A percentile compares a stretch with the other conserved stretches of the same genome.
phyloP scores from a whole-genome alignment of 2,329 filamentous ascomycete species.

The Chrysoporthe austroafricana region DNA sequence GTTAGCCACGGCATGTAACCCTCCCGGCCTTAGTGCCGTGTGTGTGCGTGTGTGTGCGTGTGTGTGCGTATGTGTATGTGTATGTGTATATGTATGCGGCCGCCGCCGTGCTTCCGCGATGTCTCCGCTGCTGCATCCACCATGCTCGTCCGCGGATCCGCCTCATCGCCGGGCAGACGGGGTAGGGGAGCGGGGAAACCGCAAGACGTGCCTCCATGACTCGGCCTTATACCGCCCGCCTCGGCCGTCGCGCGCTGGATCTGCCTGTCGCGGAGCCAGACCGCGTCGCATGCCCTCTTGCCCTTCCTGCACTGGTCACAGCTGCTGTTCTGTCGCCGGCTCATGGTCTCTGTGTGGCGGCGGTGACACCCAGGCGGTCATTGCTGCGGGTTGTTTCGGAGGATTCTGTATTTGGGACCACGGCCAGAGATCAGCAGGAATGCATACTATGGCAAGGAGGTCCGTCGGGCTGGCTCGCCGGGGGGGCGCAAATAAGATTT shows the following conservation, averaged over 20 bases:
- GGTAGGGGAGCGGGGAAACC: not conserved
- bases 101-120: not conserved
- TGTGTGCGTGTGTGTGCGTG: not conserved
- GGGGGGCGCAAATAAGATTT: not conserved
- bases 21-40: not conserved
- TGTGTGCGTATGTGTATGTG: not conserved
- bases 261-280: constrained; percentile 24
- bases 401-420: not conserved
- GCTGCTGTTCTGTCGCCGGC: constrained; percentile 29
- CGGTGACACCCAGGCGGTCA: not conserved
- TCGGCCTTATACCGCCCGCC: constrained; percentile 11
- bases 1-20: not conserved
- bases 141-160: constrained; percentile 6
- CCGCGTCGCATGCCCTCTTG: constrained; percentile 29
- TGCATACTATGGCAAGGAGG: not conserved
- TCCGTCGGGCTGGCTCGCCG: no score
- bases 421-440: not conserved
- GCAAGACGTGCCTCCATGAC: constrained; percentile 25
- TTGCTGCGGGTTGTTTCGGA: not conserved
- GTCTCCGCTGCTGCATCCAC: constrained; percentile 4
- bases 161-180: constrained; percentile 2
- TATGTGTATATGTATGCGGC: not conserved
- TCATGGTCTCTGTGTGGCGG: constrained; percentile 19
- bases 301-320: constrained; percentile 31
- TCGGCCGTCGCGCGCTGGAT: constrained; percentile 14